phyloP scores from a whole-genome alignment of 1,139 yeast species.

The Magnusiomyces fungicola region DNA sequence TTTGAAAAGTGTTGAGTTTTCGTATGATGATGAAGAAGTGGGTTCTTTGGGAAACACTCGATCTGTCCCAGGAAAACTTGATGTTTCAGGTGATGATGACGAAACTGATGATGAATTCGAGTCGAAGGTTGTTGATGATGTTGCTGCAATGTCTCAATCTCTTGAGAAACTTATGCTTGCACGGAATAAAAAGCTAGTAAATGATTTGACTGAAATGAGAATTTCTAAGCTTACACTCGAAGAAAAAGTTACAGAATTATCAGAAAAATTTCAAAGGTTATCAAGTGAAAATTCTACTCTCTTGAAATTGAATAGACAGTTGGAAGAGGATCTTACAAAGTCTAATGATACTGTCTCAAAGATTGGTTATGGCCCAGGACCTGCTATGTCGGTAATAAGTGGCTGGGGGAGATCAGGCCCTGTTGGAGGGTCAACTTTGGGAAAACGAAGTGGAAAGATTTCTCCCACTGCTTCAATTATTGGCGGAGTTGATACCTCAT shows the following conservation, averaged over 20 bases:
- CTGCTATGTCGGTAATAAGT: constrained; percentile 41
- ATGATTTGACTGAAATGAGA: constrained; percentile 52
- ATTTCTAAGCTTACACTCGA: constrained; percentile 43
- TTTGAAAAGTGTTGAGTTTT: constrained; percentile 65
- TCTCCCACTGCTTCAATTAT: constrained; percentile 34
- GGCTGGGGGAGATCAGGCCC: constrained; percentile 26
- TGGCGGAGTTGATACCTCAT: constrained; percentile 19
- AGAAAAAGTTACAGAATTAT: constrained; percentile 38
- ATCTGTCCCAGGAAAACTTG: constrained; percentile 24
- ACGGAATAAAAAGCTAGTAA: constrained; percentile 53
- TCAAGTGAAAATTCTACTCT: constrained; percentile 37
- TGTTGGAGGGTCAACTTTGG: neutral
- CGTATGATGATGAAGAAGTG: constrained; percentile 21
- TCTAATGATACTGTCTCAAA: constrained; percentile 27
- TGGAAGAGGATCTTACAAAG: constrained; percentile 61
- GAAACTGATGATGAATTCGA: constrained; percentile 26
- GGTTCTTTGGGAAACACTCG: constrained; percentile 31
- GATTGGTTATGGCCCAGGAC: constrained; percentile 28
- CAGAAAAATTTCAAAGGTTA: constrained; percentile 35
- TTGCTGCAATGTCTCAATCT: constrained; percentile 14
- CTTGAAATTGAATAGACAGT: constrained; percentile 44
- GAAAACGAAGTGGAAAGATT: constrained; percentile 28
- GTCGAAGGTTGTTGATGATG: constrained; percentile 33
- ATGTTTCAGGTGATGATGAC: constrained; percentile 21
- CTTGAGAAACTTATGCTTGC: constrained; percentile 43